A percentile compares a stretch with the other conserved stretches of the same genome.
phyloP scores from a whole-genome alignment of 371 early-diverging fungal species.

The Syncephalastrum monosporum region DNA sequence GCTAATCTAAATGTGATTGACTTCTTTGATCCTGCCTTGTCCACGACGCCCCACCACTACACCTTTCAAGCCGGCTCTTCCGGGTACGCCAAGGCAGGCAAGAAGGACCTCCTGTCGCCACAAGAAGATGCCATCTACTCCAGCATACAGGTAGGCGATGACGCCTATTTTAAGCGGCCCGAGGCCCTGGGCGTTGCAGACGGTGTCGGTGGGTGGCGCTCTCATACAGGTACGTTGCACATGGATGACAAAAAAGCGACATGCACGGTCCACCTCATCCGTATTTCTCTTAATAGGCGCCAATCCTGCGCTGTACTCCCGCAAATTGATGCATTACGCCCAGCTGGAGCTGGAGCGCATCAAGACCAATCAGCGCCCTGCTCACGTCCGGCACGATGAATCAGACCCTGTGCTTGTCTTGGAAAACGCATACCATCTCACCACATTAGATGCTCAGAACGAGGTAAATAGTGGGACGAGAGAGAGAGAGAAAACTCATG shows the following conservation, averaged over 20 bases:
- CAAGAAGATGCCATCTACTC: slow-evolving; percentile 76
- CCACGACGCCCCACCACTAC: slow-evolving; percentile 39
- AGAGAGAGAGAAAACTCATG: background rate
- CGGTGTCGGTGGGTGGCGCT: slow-evolving; percentile 84
- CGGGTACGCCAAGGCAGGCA: slow-evolving; percentile 73
- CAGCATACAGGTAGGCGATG: slow-evolving; percentile 80
- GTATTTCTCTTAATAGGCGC: slow-evolving; percentile 49
- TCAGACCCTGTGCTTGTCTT: slow-evolving; percentile 22
- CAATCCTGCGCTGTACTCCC: slow-evolving; percentile 83
- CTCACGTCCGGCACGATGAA: slow-evolving; percentile 15
- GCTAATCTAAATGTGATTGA: slow-evolving; percentile 43
- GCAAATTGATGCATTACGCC: slow-evolving; percentile 89
- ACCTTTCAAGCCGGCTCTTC: slow-evolving; percentile 72
- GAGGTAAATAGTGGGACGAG: slow-evolving; percentile 12
- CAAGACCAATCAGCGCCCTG: slow-evolving; percentile 23
- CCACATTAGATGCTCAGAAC: slow-evolving; percentile 26
- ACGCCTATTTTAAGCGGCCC: slow-evolving; percentile 74
- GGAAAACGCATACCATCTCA: slow-evolving; percentile 28
- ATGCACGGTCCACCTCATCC: background rate
- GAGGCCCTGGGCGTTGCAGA: slow-evolving; percentile 85
- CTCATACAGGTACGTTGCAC: slow-evolving; percentile 30
- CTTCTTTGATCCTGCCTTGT: slow-evolving; percentile 42
- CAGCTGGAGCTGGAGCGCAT: slow-evolving; percentile 74
- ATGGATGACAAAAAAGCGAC: background rate
- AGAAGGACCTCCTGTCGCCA: slow-evolving; percentile 34